Conservation (phyloP, 768 basidiomycete genomes). For the Ramaria rubella region DNA sequence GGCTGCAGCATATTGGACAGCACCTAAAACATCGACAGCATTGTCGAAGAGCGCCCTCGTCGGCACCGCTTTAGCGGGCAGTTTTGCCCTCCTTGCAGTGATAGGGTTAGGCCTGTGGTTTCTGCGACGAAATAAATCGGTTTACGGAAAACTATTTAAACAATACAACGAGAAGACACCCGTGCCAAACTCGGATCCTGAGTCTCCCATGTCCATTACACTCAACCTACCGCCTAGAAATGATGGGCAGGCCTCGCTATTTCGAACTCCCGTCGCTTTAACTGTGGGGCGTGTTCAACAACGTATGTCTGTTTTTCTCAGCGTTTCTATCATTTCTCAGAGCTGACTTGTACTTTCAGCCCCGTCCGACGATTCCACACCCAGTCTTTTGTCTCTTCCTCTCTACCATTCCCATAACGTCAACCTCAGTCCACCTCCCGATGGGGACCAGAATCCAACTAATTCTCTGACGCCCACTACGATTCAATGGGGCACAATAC, state of each 20-base stretch:
- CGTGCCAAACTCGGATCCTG: slow-evolving; percentile 1
- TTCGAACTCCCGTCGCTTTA: neutral
- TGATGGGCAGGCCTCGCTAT: neutral
- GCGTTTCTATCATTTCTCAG: neutral
- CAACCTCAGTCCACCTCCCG: neutral
- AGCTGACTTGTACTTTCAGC: neutral
- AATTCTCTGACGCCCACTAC: neutral
- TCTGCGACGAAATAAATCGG: neutral
- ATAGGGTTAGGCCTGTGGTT: neutral
- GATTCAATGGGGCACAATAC: neutral
- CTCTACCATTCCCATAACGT: neutral
- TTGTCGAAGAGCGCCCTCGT: neutral
- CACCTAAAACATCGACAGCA: neutral
- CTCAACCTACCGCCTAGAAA: neutral
- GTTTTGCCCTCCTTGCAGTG: neutral
- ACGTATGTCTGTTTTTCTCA: neutral
- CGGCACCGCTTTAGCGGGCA: neutral
- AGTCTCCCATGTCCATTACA: neutral
- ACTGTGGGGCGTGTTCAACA: neutral
- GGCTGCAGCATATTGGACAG: neutral
- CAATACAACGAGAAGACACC: neutral
- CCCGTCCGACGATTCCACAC: neutral
- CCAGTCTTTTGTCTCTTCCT: neutral
- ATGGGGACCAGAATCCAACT: too few relatives aligned
- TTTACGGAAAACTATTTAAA: neutral